These are phyloP conservation scores for Karstenula rhodostoma DNA, from an alignment of 2,329 filamentous ascomycete genomes.

Conservation along the genomic window DNA sequence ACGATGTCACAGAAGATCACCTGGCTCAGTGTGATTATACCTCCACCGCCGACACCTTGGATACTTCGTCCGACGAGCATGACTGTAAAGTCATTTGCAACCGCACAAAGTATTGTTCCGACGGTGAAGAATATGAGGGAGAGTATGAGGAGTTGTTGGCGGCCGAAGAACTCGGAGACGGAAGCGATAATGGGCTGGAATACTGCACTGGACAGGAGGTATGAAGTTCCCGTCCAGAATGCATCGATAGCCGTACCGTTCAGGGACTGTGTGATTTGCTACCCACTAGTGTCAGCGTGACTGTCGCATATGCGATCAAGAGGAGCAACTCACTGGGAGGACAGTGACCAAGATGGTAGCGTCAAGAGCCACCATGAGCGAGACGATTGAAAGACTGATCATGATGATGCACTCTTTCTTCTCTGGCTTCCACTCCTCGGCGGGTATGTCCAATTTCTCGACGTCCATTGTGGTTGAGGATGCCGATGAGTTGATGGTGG, in stretches of 20 bases:
- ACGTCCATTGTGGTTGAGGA: conserved; percentile 7
- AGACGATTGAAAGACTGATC: conserved; percentile 37
- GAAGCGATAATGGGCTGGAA: conserved; percentile 59
- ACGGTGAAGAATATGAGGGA: conserved; percentile 57
- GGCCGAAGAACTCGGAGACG: conserved; percentile 60
- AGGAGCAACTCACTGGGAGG: conserved; percentile 30
- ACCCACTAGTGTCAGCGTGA: not conserved
- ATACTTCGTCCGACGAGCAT: conserved; percentile 47
- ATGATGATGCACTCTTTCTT: conserved; percentile 35
- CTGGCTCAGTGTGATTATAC: conserved; percentile 51
- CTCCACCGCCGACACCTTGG: conserved; percentile 52
- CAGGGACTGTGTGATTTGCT: conserved; percentile 37
- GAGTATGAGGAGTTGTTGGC: conserved; percentile 49
- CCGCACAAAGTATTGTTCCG: conserved; percentile 56
- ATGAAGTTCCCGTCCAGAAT: conserved; percentile 77
- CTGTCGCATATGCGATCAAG: not conserved
- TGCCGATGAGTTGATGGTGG: not conserved
- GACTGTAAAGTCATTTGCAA: conserved; percentile 43
- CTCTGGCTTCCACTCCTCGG: conserved; percentile 22
- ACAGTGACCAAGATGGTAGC: conserved; percentile 40
- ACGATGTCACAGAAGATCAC: conserved; percentile 58
- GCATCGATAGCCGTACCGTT: conserved; percentile 55
- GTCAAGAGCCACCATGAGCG: conserved; percentile 42
- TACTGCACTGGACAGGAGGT: conserved; percentile 71
- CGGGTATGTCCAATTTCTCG: conserved; percentile 8